phyloP scores from a whole-genome alignment of 495 filamentous ascomycete species.

The Tuber melanosporum region DNA sequence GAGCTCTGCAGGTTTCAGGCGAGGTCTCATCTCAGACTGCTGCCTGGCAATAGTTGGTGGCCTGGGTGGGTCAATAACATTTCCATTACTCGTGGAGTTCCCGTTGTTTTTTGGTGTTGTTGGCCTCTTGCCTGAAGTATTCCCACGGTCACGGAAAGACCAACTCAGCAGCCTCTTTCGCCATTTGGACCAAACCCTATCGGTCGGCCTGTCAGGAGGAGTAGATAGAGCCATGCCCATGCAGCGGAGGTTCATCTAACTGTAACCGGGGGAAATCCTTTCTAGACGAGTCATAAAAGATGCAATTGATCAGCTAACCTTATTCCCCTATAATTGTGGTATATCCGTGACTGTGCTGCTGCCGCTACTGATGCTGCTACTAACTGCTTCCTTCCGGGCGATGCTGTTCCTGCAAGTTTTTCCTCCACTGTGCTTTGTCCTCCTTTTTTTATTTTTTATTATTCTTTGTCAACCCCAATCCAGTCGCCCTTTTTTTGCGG shows the following conservation, averaged over 20 bases:
- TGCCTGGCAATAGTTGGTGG: constrained; percentile 71
- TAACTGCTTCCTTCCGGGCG: not conserved
- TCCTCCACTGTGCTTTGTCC: not conserved
- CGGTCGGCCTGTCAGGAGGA: constrained; percentile 24
- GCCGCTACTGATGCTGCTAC: not conserved
- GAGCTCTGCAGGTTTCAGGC: constrained; percentile 56
- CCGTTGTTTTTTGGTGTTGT: not conserved
- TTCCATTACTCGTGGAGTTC: constrained; percentile 42
- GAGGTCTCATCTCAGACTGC: constrained; percentile 69
- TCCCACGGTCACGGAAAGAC: constrained; percentile 16
- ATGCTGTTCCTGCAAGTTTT: not conserved
- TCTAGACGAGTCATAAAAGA: constrained; percentile 33
- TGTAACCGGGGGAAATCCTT: constrained; percentile 34
- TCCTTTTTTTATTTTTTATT: not conserved
- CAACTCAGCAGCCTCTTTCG: constrained; percentile 25
- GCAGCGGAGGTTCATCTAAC: constrained; percentile 40
- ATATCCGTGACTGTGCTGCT: not conserved
- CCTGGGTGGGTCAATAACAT: constrained; percentile 71
- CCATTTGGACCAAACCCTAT: constrained; percentile 27
- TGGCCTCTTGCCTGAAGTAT: constrained; percentile 2
- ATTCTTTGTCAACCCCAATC: not conserved
- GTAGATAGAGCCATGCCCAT: constrained; percentile 37
- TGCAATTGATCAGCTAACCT: constrained; percentile 28
- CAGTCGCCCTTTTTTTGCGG: not conserved
- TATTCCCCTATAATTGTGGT: not conserved